Evolutionary conservation across 352 stramenopile genomes (phyloP), one percentile per base, ranked within the genome.

Genomic region (Phytophthora pini): DNA sequence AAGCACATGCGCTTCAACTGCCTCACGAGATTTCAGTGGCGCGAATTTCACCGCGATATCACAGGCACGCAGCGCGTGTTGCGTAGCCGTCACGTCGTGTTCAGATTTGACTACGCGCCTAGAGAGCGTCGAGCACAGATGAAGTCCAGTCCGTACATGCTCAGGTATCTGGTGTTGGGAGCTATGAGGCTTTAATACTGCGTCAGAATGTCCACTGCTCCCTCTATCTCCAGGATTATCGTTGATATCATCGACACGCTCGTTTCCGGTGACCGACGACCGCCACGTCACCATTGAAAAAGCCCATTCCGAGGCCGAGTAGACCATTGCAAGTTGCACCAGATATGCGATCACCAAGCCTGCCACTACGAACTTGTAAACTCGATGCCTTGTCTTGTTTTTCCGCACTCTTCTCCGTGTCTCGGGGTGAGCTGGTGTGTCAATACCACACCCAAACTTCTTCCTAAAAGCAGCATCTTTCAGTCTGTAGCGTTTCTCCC

Each of bases 21-120:
- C 64, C 10, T 79, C 55, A 4, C 57, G 34, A 10, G 76, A 76
- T 13, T 50, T 45, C 4, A 45, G 52, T 2, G 68, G 48, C 11
- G 79, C 65, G 43, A 80, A 59, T 15, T 64, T 79, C 2, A 84
- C 73, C 22, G 77, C 77, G 12, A 78, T 69, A 61, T 87, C 71
- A 50, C 81, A 90, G 1, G 75, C 77, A 3, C 64, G 68, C 20
- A 79, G 46, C 13, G 79, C 77, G 29, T 70, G 49, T n/a, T 74
- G 63, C 12, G 73, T 80, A 15, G 78, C 65, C 6, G 41, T 68
- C 8, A 48, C 17, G 31, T 88, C 76, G 40, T 77, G 61, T n/a
- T 78, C 66, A 0, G 72, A 81, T 39, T 74, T 77, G 38, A 88
- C 68, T 7, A 90, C 62, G 22, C 69, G 69, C 15, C 61, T 56